A percentile compares a stretch with the other conserved stretches of the same genome.
Conservation (phyloP, 1,139 yeast genomes). For the Taiozyma sp. region DNA sequence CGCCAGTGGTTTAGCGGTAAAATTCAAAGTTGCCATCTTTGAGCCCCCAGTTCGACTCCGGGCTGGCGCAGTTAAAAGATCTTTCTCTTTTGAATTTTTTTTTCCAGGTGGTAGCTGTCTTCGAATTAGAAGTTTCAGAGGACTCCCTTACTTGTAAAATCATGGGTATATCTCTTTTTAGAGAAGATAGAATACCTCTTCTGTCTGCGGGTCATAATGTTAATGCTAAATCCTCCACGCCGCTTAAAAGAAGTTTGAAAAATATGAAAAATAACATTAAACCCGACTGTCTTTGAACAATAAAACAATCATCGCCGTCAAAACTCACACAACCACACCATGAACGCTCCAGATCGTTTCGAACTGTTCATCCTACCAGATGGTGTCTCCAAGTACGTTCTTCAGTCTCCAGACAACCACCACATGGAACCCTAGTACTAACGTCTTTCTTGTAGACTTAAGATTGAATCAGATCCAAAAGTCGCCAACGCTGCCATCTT, state of each 20-base stretch:
- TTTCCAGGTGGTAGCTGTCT: no score
- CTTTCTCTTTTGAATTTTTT: neutral
- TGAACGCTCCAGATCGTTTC: constrained; percentile 99
- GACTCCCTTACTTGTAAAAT: no score
- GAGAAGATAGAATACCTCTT: no score
- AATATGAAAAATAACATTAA: neutral
- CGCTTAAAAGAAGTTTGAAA: no score
- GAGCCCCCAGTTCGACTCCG: constrained; percentile 56
- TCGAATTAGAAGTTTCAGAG: no score
- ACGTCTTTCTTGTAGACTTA: constrained; percentile 40
- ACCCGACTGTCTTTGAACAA: neutral
- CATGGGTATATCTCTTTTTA: no score
- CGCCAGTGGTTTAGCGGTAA: constrained; percentile 49
- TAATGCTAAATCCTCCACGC: no score
- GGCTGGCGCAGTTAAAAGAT: constrained; percentile 34
- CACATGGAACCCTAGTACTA: constrained; percentile 1
- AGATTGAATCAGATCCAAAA: constrained; percentile 88
- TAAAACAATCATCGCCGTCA: neutral
- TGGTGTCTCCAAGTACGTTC: constrained; percentile 77
- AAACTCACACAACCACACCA: constrained; percentile 23
- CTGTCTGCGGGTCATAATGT: no score
- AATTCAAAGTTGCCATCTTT: constrained; percentile 49
- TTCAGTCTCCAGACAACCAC: neutral
- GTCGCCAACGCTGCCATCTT: constrained; percentile 94
- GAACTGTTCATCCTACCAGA: constrained; percentile 96